Percentiles rank a stretch among this genome's conserved stretches.
Conservation (phyloP, 1,284 basidiomycete genomes). For the Ustilago cynodontis region DNA sequence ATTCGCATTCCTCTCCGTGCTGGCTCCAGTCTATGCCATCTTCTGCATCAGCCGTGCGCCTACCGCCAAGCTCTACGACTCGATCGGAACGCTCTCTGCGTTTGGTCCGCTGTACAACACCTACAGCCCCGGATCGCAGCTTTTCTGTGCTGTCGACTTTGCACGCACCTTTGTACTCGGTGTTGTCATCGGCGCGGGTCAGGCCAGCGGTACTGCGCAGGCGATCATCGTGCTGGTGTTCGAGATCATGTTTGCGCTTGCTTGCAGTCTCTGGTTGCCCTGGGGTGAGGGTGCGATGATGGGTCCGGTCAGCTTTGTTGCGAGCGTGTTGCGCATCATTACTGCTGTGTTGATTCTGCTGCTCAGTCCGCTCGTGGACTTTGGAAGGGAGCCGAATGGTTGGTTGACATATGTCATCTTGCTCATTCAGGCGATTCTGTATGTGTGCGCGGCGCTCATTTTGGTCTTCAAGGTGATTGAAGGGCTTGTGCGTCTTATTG, state of each 20-base stretch:
- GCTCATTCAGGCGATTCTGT: slow-evolving; percentile 85
- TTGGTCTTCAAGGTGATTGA: slow-evolving; percentile 87
- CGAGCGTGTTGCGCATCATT: slow-evolving; percentile 88
- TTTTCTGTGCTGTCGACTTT: slow-evolving; percentile 86
- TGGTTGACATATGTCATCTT: slow-evolving; percentile 95
- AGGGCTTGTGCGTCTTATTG: slow-evolving; percentile 81
- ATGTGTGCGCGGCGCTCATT: slow-evolving; percentile 83
- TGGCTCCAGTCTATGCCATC: slow-evolving; percentile 81
- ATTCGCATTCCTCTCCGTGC: slow-evolving; percentile 82
- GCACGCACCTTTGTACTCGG: slow-evolving; percentile 83
- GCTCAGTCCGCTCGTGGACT: slow-evolving; percentile 81
- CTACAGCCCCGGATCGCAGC: slow-evolving; percentile 89
- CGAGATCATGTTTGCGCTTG: slow-evolving; percentile 70
- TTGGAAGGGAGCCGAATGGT: slow-evolving; percentile 70
- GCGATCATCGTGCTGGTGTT: slow-evolving; percentile 79
- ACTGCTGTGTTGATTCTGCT: slow-evolving; percentile 90
- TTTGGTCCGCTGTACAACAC: slow-evolving; percentile 96
- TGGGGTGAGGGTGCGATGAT: slow-evolving; percentile 97
- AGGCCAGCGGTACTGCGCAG: slow-evolving; percentile 88
- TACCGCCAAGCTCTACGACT: slow-evolving; percentile 91
- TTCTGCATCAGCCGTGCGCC: slow-evolving; percentile 81
- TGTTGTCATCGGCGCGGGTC: slow-evolving; percentile 86
- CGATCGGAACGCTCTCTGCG: slow-evolving; percentile 88
- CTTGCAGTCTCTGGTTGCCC: slow-evolving; percentile 78
- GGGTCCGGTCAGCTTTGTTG: slow-evolving; percentile 91